Evolutionary conservation across 176 grass and related monocot genomes (phyloP), one percentile per base, ranked within the genome.

Genomic region (Triticum urartu): DNA sequence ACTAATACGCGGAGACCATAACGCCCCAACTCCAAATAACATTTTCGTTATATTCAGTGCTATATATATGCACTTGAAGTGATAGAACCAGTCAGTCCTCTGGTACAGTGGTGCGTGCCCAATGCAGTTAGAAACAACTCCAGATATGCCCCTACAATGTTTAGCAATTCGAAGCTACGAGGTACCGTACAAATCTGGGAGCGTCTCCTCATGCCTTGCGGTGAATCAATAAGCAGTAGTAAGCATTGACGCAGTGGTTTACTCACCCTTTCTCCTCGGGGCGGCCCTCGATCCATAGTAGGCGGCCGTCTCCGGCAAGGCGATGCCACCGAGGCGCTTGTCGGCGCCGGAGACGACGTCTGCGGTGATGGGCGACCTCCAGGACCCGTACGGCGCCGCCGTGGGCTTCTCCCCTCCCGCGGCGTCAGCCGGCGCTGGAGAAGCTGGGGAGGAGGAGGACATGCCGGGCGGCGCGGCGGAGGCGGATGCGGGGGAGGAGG

Each of bases 201-300:
- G 40, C 40, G 39, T 40, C 39, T 40, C 77, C 42, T 45, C 42
- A 45, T 45, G 42, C 42, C 42, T 45, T 45, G 42, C 42, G 0
- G 40, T 47, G 3, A 47, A 47, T 47, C 9, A 42, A 42, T 47
- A 47, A 47, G 43, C 43, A 47, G 43, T 13, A 12, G 9, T 42
- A 47, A 47, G 43, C 43, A 48, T 48, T 14, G 45, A 48, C 45
- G 25, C 13, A 76, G 58, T 3, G 38, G 47, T 35, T 14, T 48
- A 59, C 34, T 87, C 85, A 90, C 85, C 89, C 89, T 87, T 90
- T 90, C 85, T 90, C 80, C 67, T 74, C 89, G 25, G 89, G 89
- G 59, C 89, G 89, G 20, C 89, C 89, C 68, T 90, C 89, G 80
- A 90, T 90, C 89, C 89, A 90, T 10, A 90, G 75, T 3, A 90